Evolutionary conservation across 768 basidiomycete species (phyloP).

Genomic region (button mushroom (Agaricus bisporus)): DNA sequence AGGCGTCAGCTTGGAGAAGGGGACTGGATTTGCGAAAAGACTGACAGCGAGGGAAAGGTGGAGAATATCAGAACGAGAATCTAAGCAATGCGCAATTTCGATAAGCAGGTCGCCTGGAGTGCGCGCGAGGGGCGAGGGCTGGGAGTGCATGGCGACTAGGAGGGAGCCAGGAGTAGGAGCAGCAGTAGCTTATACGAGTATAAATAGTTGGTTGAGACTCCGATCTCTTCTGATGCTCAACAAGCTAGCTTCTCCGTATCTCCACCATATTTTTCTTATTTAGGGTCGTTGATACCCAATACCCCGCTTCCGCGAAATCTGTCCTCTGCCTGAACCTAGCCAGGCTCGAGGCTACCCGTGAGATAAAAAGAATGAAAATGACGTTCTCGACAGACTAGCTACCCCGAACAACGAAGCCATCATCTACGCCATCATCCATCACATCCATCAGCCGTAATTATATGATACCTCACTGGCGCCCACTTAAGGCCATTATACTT

Average conservation of each 20-base stretch:
- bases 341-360: too few species aligned
- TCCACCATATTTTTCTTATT: background rate
- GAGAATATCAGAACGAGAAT: constrained; percentile 47
- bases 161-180: background rate
- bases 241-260: background rate
- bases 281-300: too few species aligned
- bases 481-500: too few species aligned
- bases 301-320: too few species aligned
- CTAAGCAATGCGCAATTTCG: constrained; percentile 53
- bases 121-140: constrained; percentile 12
- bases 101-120: constrained; percentile 59
- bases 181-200: background rate
- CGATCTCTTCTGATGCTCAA: background rate
- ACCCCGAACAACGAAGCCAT: too few species aligned
- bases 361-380: too few species aligned
- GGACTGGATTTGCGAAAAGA: constrained; percentile 9
- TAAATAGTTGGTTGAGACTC: background rate
- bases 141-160: constrained; percentile 1
- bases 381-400: too few species aligned
- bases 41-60: constrained; percentile 57
- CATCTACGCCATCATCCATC: too few species aligned
- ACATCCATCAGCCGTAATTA: too few species aligned
- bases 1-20: background rate
- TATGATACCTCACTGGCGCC: too few species aligned
- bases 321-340: too few species aligned